Conservation (phyloP, 768 basidiomycete species). For the Coprinopsis strossmayeri region DNA sequence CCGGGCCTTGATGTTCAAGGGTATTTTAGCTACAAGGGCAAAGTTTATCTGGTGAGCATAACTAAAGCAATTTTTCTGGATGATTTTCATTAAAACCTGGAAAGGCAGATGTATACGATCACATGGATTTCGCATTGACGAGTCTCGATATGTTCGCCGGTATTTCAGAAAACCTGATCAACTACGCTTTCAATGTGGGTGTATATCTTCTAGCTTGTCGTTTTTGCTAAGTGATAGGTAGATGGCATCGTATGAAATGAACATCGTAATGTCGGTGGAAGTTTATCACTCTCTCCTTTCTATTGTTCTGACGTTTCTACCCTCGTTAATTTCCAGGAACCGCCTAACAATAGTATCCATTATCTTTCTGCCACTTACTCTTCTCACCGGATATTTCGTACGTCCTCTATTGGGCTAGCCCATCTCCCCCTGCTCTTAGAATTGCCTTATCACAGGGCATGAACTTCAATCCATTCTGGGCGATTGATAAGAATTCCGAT, state of each 20-base stretch:
- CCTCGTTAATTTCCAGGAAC: constrained; percentile 33
- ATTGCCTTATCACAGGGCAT: constrained; percentile 55
- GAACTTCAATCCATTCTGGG: constrained; percentile 58
- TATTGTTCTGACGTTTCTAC: neutral
- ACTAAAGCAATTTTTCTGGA: neutral
- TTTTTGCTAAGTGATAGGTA: constrained; percentile 15
- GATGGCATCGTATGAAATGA: constrained; percentile 64
- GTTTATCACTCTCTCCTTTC: neutral
- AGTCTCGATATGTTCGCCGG: constrained; percentile 64
- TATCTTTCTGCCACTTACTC: constrained; percentile 62
- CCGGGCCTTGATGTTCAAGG: constrained; percentile 24
- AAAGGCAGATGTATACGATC: constrained; percentile 66
- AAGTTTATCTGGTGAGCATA: constrained; percentile 53
- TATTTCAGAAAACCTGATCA: constrained; percentile 60
- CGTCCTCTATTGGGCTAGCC: neutral
- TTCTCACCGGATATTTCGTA: constrained; percentile 72
- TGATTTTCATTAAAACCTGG: neutral
- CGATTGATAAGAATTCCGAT: constrained; percentile 36
- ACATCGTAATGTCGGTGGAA: constrained; percentile 47
- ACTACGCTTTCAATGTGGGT: constrained; percentile 64
- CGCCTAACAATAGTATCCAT: constrained; percentile 62
- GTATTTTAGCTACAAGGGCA: constrained; percentile 58
- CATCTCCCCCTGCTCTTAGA: neutral
- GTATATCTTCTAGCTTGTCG: constrained; percentile 6
- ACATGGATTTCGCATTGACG: constrained; percentile 60